phyloP scores from a whole-genome alignment of 2,329 filamentous ascomycete species.

The Cladosporium colombiae region DNA sequence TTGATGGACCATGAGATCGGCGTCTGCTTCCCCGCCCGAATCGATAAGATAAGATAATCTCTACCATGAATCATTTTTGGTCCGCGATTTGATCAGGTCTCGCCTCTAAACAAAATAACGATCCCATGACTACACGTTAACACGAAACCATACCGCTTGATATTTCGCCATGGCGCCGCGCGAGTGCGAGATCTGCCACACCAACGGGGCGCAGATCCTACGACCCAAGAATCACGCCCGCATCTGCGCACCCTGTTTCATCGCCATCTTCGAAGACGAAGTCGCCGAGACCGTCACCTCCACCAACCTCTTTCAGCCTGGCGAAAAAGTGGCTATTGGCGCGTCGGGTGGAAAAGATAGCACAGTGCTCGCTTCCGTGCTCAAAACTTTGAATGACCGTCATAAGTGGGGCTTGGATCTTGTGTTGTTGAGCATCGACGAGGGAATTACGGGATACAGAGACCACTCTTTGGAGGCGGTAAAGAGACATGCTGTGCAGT shows the following conservation, averaged over 20 bases:
- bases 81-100: neutral
- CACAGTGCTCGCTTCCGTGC: conserved; percentile 88
- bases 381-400: conserved; percentile 91
- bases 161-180: conserved; percentile 67
- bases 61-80: conserved; percentile 16
- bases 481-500: conserved; percentile 87
- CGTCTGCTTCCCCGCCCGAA: conserved; percentile 6
- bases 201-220: conserved; percentile 80
- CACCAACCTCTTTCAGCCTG: conserved; percentile 76
- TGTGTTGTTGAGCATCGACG: conserved; percentile 87
- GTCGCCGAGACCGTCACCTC: conserved; percentile 88
- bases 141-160: neutral
- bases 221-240: conserved; percentile 94
- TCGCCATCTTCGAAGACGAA: conserved; percentile 84
- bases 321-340: conserved; percentile 89
- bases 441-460: conserved; percentile 94
- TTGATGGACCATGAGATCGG: neutral
- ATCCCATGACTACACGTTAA: conserved; percentile 16
- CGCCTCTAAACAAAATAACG: neutral
- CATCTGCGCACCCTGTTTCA: conserved; percentile 87
- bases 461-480: conserved; percentile 97
- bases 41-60: conserved; percentile 7
- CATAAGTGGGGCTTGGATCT: conserved; percentile 84
- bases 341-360: conserved; percentile 97
- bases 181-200: conserved; percentile 73